Evolutionary conservation across 1,284 basidiomycete species (phyloP), one percentile per base, ranked within the genome.

Genomic region (Naganishia liquefaciens): DNA sequence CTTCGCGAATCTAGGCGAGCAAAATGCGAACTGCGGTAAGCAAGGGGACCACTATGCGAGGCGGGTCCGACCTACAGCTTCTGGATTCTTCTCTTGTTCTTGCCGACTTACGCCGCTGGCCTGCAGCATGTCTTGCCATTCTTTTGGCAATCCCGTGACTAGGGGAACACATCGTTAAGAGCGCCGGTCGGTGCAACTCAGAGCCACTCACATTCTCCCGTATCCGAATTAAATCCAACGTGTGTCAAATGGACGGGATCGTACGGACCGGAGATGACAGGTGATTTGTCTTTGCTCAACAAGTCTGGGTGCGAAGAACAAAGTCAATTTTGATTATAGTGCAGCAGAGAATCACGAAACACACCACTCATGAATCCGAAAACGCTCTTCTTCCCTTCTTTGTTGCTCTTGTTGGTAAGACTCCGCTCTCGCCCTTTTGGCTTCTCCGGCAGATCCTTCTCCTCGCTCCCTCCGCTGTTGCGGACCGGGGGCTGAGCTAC

Each of bases 171-270:
- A 17, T 39, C 27, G 21, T 39, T 65, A 62, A n/a, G 27, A 57
- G 3, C 75, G 77, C 68, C 80, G 23, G 25, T 28, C 17, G 21
- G 11, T 11, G 1, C 17, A n/a, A n/a, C 7, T 33, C 6, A 21
- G 30, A 21, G 10, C n/a, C 17, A 74, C 77, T 72, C 64, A 80
- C 79, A 99, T 81, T 99, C 94, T 65, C 96, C 96, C 0, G 95
- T 99, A 67, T 92, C 94, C 39, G 92, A 93, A 80, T 99, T 97
- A 85, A 98, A 99, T 68, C 95, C 96, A 75, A 99, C 96, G 76
- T 99, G 96, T 0, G 95, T 99, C 71, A 99, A 87, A 81, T 99
- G 96, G 44, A 99, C 94, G n/a, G 96, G 96, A 79, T 99, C 96
- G 77, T 97, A 99, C 0, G 84, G 95, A 2, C 93, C 96, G 71